phyloP scores from a whole-genome alignment of 2,329 filamentous ascomycete species.

The Lecanicillium sp. region DNA sequence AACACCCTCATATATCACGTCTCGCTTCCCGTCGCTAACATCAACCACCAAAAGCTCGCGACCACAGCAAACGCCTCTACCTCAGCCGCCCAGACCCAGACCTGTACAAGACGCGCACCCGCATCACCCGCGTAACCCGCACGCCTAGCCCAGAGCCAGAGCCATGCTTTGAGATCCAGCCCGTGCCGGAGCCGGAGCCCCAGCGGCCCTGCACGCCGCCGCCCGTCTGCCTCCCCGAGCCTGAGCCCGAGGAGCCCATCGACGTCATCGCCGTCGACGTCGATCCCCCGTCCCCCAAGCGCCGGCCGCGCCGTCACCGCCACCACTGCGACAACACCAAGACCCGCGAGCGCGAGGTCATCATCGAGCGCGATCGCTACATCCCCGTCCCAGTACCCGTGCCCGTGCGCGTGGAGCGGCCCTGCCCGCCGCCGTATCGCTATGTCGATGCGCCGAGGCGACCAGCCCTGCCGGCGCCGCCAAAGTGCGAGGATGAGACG shows the following conservation, averaged over 20 bases:
- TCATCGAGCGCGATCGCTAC: slow-evolving; percentile 44
- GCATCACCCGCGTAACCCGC: slow-evolving; percentile 31
- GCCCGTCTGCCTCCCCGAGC: slow-evolving; percentile 13
- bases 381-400: slow-evolving; percentile 34
- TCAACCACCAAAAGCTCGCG: slow-evolving; percentile 18
- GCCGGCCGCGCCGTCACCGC: slow-evolving; percentile 20
- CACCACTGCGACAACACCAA: slow-evolving; percentile 17
- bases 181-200: slow-evolving; percentile 8
- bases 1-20: slow-evolving; percentile 15
- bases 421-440: slow-evolving; percentile 40
- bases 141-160: slow-evolving; percentile 18
- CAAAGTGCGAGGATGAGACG: slow-evolving; percentile 21
- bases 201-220: slow-evolving; percentile 15
- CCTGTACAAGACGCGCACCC: slow-evolving; percentile 25
- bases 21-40: slow-evolving; percentile 11
- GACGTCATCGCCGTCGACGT: slow-evolving; percentile 32
- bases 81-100: slow-evolving; percentile 32
- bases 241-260: slow-evolving; percentile 21
- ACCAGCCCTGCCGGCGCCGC: slow-evolving; percentile 22
- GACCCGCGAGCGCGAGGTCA: slow-evolving; percentile 35
- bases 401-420: slow-evolving; percentile 30
- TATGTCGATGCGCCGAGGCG: slow-evolving; percentile 43
- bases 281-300: slow-evolving; percentile 19
- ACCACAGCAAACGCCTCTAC: slow-evolving; percentile 34
- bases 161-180: background rate